Percentiles rank a stretch among this genome's conserved stretches.
Conservation (phyloP, 2,329 filamentous ascomycete species). For the Pseudocercospora pini-densiflorae region DNA sequence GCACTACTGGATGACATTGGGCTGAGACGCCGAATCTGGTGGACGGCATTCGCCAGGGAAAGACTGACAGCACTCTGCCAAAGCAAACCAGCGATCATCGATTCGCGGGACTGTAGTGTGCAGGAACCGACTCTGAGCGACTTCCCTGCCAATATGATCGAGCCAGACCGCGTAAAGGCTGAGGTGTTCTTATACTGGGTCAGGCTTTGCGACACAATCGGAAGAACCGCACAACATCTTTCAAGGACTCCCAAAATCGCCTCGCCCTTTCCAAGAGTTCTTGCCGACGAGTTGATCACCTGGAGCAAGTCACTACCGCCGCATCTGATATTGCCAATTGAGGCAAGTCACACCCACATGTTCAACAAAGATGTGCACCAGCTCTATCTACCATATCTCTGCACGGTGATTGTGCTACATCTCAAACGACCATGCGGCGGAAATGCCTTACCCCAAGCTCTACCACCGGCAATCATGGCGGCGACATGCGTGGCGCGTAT, state of each 20-base stretch:
- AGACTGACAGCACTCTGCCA: conserved; percentile 12
- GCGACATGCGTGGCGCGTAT: conserved; percentile 16
- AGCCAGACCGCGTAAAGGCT: neutral
- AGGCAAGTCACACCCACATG: neutral
- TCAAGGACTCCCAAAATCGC: neutral
- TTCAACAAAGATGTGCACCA: conserved; percentile 15
- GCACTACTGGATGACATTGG: neutral
- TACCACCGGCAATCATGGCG: conserved; percentile 13
- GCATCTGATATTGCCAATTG: neutral
- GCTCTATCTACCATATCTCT: conserved; percentile 11
- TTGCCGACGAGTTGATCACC: conserved; percentile 10
- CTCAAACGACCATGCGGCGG: neutral
- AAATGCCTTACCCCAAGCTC: conserved; percentile 10
- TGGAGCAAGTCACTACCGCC: conserved; percentile 7
- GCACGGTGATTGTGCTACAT: conserved; percentile 10
- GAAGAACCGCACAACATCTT: conserved; percentile 3
- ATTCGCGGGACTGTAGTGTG: conserved; percentile 4
- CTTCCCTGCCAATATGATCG: conserved; percentile 2
- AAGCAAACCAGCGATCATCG: conserved; percentile 13
- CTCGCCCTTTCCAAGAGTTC: neutral
- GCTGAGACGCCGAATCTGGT: conserved; percentile 7
- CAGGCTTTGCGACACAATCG: conserved; percentile 3
- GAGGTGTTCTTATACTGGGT: conserved; percentile 13
- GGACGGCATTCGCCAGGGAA: conserved; percentile 11
- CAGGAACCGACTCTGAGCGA: conserved; percentile 3